Conservation (phyloP, 495 filamentous ascomycete species). For the Aspergillus biplanus region DNA sequence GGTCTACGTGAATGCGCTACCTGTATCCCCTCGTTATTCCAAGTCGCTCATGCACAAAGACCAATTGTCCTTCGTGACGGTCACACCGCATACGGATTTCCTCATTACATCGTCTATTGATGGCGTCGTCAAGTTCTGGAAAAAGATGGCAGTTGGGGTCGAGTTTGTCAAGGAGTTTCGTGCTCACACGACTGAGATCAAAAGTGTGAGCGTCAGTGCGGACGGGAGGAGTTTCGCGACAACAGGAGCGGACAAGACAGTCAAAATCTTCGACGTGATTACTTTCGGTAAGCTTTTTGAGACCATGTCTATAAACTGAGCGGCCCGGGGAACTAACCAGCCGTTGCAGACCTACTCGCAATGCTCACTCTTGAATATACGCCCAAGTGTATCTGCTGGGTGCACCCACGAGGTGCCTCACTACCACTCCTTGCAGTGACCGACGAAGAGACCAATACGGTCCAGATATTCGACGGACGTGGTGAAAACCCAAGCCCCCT, state of each 20-base stretch:
- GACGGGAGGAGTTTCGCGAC: constrained; percentile 96
- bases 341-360: constrained; percentile 67
- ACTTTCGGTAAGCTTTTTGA: constrained; percentile 67
- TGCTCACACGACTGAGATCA: constrained; percentile 85
- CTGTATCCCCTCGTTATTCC: constrained; percentile 80
- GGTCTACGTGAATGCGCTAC: constrained; percentile 88
- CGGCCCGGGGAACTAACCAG: neutral
- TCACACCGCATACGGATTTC: constrained; percentile 91
- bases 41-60: constrained; percentile 99
- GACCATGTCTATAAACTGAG: too few relatives aligned
- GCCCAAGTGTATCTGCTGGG: constrained; percentile 87
- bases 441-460: constrained; percentile 68
- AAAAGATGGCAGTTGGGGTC: constrained; percentile 86
- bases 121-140: constrained; percentile 98
- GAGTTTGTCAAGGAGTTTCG: constrained; percentile 99
- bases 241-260: constrained; percentile 78
- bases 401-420: constrained; percentile 85
- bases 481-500: constrained; percentile 76
- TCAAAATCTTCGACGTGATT: constrained; percentile 96
- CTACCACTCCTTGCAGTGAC: constrained; percentile 88
- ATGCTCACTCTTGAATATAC: constrained; percentile 75
- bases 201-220: constrained; percentile 76
- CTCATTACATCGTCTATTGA: constrained; percentile 91
- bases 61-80: constrained; percentile 79
- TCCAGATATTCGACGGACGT: constrained; percentile 86